Evolutionary conservation across 257 asterid genomes (phyloP).

Genomic region (Fraxinus quadrangulata): DNA sequence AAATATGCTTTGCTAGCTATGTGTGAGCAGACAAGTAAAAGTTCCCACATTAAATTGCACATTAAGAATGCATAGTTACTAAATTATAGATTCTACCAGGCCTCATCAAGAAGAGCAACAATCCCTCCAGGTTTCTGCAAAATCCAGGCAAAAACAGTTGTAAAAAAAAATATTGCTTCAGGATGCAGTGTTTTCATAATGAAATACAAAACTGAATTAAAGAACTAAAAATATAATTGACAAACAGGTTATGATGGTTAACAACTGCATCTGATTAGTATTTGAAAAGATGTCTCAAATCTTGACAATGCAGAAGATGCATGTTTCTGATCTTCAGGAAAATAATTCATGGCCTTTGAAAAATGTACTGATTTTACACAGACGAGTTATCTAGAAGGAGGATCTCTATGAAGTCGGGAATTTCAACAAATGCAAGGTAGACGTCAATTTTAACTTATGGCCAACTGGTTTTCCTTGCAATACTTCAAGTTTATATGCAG

Average conservation of each 20-base stretch:
- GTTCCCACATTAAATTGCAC: neutral
- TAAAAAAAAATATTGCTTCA: constrained; percentile 21
- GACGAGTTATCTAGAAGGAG: neutral
- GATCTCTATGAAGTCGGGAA: neutral
- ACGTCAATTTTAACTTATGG: constrained; percentile 18
- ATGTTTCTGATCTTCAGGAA: constrained; percentile 22
- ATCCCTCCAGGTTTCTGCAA: constrained; percentile 99
- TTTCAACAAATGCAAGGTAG: constrained; percentile 3
- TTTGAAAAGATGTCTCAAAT: constrained; percentile 8
- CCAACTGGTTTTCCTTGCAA: constrained; percentile 3
- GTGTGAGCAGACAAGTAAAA: constrained; percentile 16
- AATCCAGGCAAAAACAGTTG: constrained; percentile 21
- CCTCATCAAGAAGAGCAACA: constrained; percentile 95
- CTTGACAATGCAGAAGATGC: constrained; percentile 12
- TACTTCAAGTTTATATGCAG: neutral
- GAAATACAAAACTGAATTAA: constrained; percentile 2
- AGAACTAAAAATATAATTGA: constrained; percentile 13
- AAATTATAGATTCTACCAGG: constrained; percentile 55
- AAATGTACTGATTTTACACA: neutral
- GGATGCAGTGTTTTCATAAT: constrained; percentile 19
- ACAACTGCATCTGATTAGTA: neutral
- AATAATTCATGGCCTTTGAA: neutral
- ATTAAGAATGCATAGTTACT: neutral
- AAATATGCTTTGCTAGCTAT: constrained; percentile 20
- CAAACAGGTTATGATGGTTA: neutral